Evolutionary conservation across 345 rosid species (phyloP).

Genomic region (Microthlaspi erraticum): DNA sequence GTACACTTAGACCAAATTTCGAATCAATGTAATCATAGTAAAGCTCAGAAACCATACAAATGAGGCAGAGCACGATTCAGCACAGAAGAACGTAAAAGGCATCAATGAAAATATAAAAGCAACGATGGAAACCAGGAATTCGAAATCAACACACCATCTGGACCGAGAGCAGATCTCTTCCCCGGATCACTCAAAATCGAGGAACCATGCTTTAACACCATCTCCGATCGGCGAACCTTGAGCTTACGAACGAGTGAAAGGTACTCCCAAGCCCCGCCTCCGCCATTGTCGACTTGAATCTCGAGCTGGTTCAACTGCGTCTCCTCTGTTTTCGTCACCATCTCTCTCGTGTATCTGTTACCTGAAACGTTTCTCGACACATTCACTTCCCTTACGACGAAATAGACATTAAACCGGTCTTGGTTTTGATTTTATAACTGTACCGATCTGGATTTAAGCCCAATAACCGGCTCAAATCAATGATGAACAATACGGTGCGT

Average conservation of each 20-base stretch:
- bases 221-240: constrained; percentile 85
- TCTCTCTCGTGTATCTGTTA: constrained; percentile 43
- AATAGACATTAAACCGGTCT: background rate
- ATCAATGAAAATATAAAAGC: background rate
- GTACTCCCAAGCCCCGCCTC: constrained; percentile 96
- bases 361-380: background rate
- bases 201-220: constrained; percentile 77
- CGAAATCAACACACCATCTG: constrained; percentile 61
- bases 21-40: too few relatives aligned
- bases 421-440: background rate
- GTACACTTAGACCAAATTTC: too few relatives aligned
- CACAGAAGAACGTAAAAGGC: too few relatives aligned
- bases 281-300: constrained; percentile 85
- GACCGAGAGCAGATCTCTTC: constrained; percentile 73
- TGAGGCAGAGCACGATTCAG: background rate
- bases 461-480: background rate
- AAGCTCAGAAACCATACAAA: background rate
- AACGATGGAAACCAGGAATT: background rate
- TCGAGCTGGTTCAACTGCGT: constrained; percentile 69
- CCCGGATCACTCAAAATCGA: constrained; percentile 67
- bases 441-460: background rate
- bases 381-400: background rate
- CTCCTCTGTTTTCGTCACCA: constrained; percentile 90
- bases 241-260: constrained; percentile 83
- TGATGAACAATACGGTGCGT: background rate